Evolutionary conservation across 192 early-diverging fungal species (phyloP), one percentile per base, ranked within the genome.

Genomic region (Gaertneriomyces sp.): DNA sequence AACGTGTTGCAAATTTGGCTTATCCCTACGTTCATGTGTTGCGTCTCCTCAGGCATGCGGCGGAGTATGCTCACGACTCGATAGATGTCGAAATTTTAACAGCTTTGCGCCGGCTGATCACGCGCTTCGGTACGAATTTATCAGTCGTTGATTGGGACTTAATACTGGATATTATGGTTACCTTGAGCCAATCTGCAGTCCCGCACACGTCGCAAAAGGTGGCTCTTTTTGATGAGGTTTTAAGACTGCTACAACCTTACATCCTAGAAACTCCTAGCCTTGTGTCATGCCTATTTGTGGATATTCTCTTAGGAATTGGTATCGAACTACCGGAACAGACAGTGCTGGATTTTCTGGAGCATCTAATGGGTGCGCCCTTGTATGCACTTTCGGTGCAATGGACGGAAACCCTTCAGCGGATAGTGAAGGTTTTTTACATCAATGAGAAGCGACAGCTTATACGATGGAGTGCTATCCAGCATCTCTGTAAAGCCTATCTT

Each of bases 131-230:
- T 11, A 53, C 69, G 25, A 67, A 69, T 12, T 52, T 85, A 7
- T 63, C 66, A 7, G 62, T 68, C 39, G 45, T 80, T 1, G 83
- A 85, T 16, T 82, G 77, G 69, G 78, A 82, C 45, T 64, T 76
- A 9, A 71, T 85, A n/a, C 42, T 81, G 40, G 76, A 85, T 41
- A 69, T 82, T 43, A 45, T 83, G 49, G 71, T 71, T 17, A 49
- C 25, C n/a, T 14, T 83, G 12, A 61, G 61, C 12, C 52, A 53
- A 17, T 68, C 68, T 60, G 7, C 45, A 6, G n/a, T 65, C 41
- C 4, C 11, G 53, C 41, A 45, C 6, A 43, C 47, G 40, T 54
- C 39, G 1, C 41, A 33, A 14, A 46, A 42, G 17, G 38, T 67
- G 19, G 47, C 44, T n/a, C 49, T 67, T 4, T 59, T 46, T 46